A percentile compares a stretch with the other conserved stretches of the same genome.
phyloP scores from a whole-genome alignment of 371 early-diverging fungal species.

The Syncephalastrum monosporum region DNA sequence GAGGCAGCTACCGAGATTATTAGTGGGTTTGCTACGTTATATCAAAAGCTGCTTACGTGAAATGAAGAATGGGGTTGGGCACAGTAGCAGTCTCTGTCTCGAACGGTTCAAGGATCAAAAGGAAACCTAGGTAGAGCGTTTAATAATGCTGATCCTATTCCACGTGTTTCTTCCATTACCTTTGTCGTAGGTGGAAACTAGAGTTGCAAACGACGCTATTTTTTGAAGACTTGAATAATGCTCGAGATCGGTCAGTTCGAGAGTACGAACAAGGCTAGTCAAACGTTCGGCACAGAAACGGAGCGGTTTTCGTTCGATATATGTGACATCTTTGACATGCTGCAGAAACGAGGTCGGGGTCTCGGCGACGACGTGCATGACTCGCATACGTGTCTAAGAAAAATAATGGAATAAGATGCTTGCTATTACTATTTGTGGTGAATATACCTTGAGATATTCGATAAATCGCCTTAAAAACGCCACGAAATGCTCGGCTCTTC shows the following conservation, averaged over 20 bases:
- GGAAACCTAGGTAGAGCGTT: slow-evolving; percentile 65
- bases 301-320: slow-evolving; percentile 91
- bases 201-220: slow-evolving; percentile 95
- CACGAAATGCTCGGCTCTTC: slow-evolving; percentile 98
- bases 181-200: slow-evolving; percentile 95
- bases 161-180: slow-evolving; percentile 38
- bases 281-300: slow-evolving; percentile 95
- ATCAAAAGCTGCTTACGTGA: slow-evolving; percentile 54
- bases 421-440: background rate
- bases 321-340: slow-evolving; percentile 91
- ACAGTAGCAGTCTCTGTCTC: slow-evolving; percentile 90
- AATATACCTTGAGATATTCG: slow-evolving; percentile 93
- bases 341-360: slow-evolving; percentile 91
- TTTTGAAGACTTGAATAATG: slow-evolving; percentile 82
- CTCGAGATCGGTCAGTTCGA: slow-evolving; percentile 90
- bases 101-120: slow-evolving; percentile 98
- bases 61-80: slow-evolving; percentile 94
- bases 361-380: slow-evolving; percentile 98
- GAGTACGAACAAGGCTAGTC: slow-evolving; percentile 82
- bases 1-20: slow-evolving; percentile 68
- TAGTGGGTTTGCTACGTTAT: background rate
- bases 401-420: background rate
- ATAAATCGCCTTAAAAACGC: slow-evolving; percentile 95
- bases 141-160: background rate
- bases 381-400: slow-evolving; percentile 88